These are phyloP conservation scores for Exophiala lecanii-corni DNA, from an alignment of 2,329 filamentous ascomycete genomes.

Conservation along the genomic window DNA sequence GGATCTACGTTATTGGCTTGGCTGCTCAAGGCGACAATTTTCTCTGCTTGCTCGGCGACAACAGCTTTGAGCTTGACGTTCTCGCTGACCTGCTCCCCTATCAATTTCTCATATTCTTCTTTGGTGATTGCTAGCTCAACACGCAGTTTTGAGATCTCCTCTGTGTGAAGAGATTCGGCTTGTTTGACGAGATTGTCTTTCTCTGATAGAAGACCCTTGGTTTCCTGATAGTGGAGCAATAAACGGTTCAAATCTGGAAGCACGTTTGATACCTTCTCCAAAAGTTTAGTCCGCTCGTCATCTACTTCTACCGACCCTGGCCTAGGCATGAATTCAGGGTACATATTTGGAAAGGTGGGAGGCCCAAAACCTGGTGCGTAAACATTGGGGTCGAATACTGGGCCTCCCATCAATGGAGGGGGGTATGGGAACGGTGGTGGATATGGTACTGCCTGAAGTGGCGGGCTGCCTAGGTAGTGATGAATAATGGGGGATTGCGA, in stretches of 20 bases:
- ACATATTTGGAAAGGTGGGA: conserved; percentile 3
- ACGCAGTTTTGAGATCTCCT: conserved; percentile 45
- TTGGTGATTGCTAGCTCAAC: conserved; percentile 48
- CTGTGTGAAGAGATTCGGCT: conserved; percentile 45
- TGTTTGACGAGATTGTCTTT: conserved; percentile 48
- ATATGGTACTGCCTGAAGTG: conserved; percentile 12
- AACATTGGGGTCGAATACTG: conserved; percentile 10
- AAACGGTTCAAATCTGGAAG: conserved; percentile 45
- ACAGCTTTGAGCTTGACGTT: conserved; percentile 19
- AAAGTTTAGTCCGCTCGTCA: conserved; percentile 16
- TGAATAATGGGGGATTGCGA: conserved; percentile 18
- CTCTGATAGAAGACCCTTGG: conserved; percentile 46
- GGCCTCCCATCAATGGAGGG: conserved; percentile 8
- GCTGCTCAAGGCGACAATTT: conserved; percentile 12
- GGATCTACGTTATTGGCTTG: conserved; percentile 30
- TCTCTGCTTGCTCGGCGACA: conserved; percentile 13
- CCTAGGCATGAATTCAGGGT: conserved; percentile 10
- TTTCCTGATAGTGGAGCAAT: conserved; percentile 46
- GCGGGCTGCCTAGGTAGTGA: conserved; percentile 14
- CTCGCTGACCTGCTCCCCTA: conserved; percentile 27
- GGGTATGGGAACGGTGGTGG: conserved; percentile 15
- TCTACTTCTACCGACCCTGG: conserved; percentile 14
- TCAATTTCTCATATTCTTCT: conserved; percentile 32
- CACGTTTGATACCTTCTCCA: conserved; percentile 40
- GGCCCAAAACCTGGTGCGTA: conserved; percentile 12